These are phyloP conservation scores for Zopfia rhizophila DNA, from an alignment of 2,329 filamentous ascomycete species.

Conservation along the genomic window DNA sequence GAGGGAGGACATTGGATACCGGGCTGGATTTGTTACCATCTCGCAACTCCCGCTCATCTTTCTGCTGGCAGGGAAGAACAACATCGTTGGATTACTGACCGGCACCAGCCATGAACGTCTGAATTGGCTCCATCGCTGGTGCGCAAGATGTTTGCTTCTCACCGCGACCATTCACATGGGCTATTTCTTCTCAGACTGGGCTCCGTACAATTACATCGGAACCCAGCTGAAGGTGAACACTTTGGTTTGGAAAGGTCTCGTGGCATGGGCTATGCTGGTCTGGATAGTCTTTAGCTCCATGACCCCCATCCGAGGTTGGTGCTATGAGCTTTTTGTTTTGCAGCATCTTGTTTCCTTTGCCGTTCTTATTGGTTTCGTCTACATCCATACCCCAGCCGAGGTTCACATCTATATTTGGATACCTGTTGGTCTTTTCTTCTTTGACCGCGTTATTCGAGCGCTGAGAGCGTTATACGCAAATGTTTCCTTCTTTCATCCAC, in stretches of 20 bases:
- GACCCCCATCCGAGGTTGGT: conserved; percentile 71
- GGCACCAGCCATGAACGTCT: conserved; percentile 75
- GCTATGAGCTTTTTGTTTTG: conserved; percentile 75
- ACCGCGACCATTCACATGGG: conserved; percentile 76
- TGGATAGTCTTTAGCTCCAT: conserved; percentile 74
- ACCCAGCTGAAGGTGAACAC: conserved; percentile 70
- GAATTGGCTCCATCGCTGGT: conserved; percentile 80
- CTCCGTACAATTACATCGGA: conserved; percentile 67
- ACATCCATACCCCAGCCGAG: conserved; percentile 69
- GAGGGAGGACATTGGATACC: conserved; percentile 67
- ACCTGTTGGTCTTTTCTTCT: conserved; percentile 68
- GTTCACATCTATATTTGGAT: conserved; percentile 74
- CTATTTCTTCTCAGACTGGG: conserved; percentile 74
- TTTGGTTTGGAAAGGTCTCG: conserved; percentile 73
- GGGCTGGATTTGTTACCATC: conserved; percentile 64
- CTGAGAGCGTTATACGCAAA: conserved; percentile 52
- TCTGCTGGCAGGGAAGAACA: conserved; percentile 65
- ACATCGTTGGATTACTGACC: conserved; percentile 68
- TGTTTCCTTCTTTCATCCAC: conserved; percentile 52
- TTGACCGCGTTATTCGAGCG: conserved; percentile 68
- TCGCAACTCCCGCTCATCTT: conserved; percentile 67
- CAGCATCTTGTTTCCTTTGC: conserved; percentile 73
- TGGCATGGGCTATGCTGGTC: conserved; percentile 71
- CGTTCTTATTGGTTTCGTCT: conserved; percentile 71
- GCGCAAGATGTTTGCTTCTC: conserved; percentile 74